Percentiles rank a stretch among this genome's conserved stretches.
phyloP scores from a whole-genome alignment of 2,329 filamentous ascomycete genomes.

The Cladosporium austrohemisphaericum region DNA sequence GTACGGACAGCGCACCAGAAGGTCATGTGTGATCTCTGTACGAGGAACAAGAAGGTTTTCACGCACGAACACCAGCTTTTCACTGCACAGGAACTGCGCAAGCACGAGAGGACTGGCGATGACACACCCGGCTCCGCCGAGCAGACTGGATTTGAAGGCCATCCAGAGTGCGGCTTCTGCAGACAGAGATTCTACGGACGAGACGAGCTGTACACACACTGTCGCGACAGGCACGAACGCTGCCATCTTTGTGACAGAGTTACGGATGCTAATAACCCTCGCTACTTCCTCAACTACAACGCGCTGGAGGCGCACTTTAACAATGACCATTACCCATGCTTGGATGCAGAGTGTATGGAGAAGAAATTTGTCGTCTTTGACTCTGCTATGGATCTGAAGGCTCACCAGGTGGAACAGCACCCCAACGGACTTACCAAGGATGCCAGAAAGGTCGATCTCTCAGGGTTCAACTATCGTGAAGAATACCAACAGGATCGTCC shows the following conservation, averaged over 20 bases:
- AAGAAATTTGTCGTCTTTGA: conserved; percentile 98
- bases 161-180: conserved; percentile 93
- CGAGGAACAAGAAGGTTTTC: conserved; percentile 94
- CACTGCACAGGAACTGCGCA: conserved; percentile 71
- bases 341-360: conserved; percentile 82
- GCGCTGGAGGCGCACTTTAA: conserved; percentile 82
- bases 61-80: conserved; percentile 97
- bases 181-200: conserved; percentile 89
- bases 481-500: conserved; percentile 63
- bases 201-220: conserved; percentile 91
- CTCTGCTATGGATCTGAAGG: conserved; percentile 90
- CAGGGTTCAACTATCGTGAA: conserved; percentile 73
- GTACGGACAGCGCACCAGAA: conserved; percentile 79
- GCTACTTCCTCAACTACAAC: conserved; percentile 89
- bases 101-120: conserved; percentile 86
- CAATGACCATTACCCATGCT: conserved; percentile 80
- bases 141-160: conserved; percentile 93
- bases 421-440: conserved; percentile 77
- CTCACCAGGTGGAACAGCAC: conserved; percentile 82
- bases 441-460: conserved; percentile 79
- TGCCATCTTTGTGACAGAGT: conserved; percentile 88
- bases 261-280: conserved; percentile 62
- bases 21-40: conserved; percentile 86
- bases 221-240: conserved; percentile 86
- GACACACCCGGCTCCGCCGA: conserved; percentile 84